Conservation (phyloP, 257 asterid genomes). For the Solanum paucissectum region DNA sequence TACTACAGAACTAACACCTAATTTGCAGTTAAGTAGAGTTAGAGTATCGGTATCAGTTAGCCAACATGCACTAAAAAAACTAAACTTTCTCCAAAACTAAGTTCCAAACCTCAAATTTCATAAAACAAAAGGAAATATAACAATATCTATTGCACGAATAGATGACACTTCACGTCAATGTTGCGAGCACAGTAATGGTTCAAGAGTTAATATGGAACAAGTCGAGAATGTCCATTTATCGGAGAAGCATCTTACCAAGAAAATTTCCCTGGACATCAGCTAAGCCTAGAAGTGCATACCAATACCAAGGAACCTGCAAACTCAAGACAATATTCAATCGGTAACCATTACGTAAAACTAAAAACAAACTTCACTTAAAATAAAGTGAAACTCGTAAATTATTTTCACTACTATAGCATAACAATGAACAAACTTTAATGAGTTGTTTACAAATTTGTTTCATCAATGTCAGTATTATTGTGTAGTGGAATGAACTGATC, state of each 20-base stretch:
- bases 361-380: neutral
- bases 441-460: too few relatives aligned
- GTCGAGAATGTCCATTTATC: neutral
- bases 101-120: neutral
- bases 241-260: slow-evolving; percentile 32
- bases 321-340: neutral
- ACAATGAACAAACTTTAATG: too few relatives aligned
- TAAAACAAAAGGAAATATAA: neutral
- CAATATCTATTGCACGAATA: neutral
- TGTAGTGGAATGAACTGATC: too few relatives aligned
- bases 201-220: neutral
- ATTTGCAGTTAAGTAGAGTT: neutral
- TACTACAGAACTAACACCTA: neutral
- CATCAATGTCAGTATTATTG: too few relatives aligned
- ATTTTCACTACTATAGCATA: neutral
- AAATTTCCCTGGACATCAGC: slow-evolving; percentile 69
- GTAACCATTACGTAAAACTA: neutral
- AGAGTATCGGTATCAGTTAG: neutral
- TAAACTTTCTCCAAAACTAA: neutral
- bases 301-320: slow-evolving; percentile 69
- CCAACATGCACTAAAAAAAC: neutral
- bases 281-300: slow-evolving; percentile 51
- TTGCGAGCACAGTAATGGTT: neutral
- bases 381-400: neutral
- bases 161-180: neutral